Evolutionary conservation across 225 moss, liverwort and hornwort genomes (phyloP).

Genomic region (Neckera pumila): DNA sequence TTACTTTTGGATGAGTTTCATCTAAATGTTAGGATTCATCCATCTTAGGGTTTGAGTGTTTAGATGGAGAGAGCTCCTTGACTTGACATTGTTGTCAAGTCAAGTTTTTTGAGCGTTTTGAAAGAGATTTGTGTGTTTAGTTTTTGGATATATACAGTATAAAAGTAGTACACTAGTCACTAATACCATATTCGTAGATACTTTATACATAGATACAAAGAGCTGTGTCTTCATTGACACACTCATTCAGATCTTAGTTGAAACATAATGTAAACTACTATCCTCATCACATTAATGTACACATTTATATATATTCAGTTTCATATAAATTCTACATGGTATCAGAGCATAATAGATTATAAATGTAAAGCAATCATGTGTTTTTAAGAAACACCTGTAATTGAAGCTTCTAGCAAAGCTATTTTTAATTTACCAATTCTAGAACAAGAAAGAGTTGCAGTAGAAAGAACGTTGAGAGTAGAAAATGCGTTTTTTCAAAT

Average conservation of each 20-base stretch:
- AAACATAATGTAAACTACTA: not conserved
- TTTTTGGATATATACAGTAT: too few relatives aligned
- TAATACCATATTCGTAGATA: not conserved
- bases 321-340: not conserved
- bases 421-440: not conserved
- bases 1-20: too few relatives aligned
- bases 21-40: too few relatives aligned
- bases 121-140: too few relatives aligned
- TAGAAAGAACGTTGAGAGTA: not conserved
- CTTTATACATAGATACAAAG: not conserved
- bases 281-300: not conserved
- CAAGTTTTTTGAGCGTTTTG: too few relatives aligned
- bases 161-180: not conserved
- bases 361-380: not conserved
- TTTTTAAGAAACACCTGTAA: not conserved
- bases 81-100: too few relatives aligned
- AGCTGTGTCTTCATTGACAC: not conserved
- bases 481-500: not conserved
- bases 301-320: too few relatives aligned
- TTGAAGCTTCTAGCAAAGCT: not conserved
- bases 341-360: not conserved
- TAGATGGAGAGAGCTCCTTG: too few relatives aligned
- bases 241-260: not conserved
- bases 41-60: too few relatives aligned
- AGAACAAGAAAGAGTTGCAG: not conserved